Base-by-base conservation (phyloP, 305 asterid genomes). In the Rubia peregrina region DNA sequence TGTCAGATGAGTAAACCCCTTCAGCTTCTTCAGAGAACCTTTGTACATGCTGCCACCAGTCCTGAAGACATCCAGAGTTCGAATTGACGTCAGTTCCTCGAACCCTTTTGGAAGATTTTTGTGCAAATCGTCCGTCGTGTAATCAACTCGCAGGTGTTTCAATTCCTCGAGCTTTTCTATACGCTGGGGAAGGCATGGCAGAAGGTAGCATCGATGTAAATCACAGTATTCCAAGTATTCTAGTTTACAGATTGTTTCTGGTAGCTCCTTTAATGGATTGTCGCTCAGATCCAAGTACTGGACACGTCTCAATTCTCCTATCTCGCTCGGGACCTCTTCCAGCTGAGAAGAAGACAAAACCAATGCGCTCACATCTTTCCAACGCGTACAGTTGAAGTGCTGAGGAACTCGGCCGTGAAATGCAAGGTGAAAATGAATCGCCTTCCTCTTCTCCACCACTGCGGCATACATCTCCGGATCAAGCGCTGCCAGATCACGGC, bases 211-310 rank as follows among this genome's bases (percentile, higher is more conserved):
- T 9, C 13, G 43, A 63, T 41, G 16, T 8, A 75, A 41, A 65
- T 75, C 75, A 38, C 70, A 57, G 9, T 51, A 55, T 70, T 70
- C 71, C 53, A 75, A 53, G 57, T 55, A 48, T 12, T 68, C 60
- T 57, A 70, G 40, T 9, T 22, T 17, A 57, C 75, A 70, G 44
- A 75, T 65, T 51, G 67, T 22, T 9, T 70, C 75, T 21, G 79
- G 79, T 53, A 70, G 56, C n/a, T 19, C 24, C 22, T 43, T 33
- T 7, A 75, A 53, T 2, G 9, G 67, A 17, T 69, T 75, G 13
- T 60, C 7, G 21, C 79, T 75, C 73, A 75, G 65, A 59, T 75
- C 68, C 67, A 70, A 26, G 68, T 44, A 70, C 55, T 61, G 68
- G 21, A 75, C 68, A 64, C 64, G 72, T 38, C 46, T 46, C 24